Conservation (phyloP, 768 basidiomycete species). For the Cyclocybe cylindracea region DNA sequence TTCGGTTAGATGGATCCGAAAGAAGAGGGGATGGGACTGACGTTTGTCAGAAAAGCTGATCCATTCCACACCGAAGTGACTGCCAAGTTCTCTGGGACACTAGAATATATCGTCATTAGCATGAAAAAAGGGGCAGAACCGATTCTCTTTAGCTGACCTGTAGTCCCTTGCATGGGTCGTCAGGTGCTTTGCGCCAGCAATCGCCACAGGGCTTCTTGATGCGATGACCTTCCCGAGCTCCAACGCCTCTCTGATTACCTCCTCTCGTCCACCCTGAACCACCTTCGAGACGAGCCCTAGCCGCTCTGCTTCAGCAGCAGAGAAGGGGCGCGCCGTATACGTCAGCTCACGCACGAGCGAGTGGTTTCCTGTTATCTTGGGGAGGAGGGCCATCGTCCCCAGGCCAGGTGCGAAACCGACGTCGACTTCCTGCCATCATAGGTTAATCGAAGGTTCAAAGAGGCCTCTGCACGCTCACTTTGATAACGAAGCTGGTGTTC, state of each 20-base stretch:
- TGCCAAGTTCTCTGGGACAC: slow-evolving; percentile 41
- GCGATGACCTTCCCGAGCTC: slow-evolving; percentile 67
- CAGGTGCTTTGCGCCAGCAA: slow-evolving; percentile 74
- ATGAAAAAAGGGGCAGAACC: not conserved
- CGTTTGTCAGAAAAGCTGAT: slow-evolving; percentile 41
- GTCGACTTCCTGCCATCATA: slow-evolving; percentile 76
- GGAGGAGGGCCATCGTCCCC: slow-evolving; percentile 81
- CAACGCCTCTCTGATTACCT: slow-evolving; percentile 69
- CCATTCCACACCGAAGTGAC: slow-evolving; percentile 49
- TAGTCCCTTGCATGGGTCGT: slow-evolving; percentile 81
- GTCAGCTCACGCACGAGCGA: slow-evolving; percentile 76
- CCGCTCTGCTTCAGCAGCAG: slow-evolving; percentile 60
- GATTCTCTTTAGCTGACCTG: slow-evolving; percentile 42
- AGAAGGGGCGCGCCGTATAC: slow-evolving; percentile 73
- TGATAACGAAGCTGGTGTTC: no score
- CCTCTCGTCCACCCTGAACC: slow-evolving; percentile 63
- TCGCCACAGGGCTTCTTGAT: slow-evolving; percentile 78
- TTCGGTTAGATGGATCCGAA: not conserved
- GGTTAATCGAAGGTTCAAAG: no score
- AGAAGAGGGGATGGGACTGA: slow-evolving; percentile 14
- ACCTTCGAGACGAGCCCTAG: slow-evolving; percentile 78
- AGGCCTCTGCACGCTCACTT: no score
- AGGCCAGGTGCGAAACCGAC: slow-evolving; percentile 88
- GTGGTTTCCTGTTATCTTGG: slow-evolving; percentile 74
- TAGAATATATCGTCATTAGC: slow-evolving; percentile 7